phyloP scores from a whole-genome alignment of 2,329 filamentous ascomycete species.

The Cladosporium oxysporum region DNA sequence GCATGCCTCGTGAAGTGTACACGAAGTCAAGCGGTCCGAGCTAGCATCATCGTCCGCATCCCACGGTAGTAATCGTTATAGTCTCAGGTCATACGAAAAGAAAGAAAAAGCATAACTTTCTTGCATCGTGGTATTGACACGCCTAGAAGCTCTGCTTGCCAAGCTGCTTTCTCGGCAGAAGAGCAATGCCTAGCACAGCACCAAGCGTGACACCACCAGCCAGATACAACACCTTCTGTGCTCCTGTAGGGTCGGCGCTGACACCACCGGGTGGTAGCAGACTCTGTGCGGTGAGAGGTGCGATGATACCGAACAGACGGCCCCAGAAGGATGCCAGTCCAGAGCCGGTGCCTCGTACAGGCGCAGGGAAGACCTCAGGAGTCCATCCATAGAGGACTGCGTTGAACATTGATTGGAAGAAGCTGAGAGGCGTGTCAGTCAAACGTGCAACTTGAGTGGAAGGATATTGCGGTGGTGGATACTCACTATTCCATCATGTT shows the following conservation, averaged over 20 bases:
- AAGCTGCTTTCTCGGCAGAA: conserved; percentile 47
- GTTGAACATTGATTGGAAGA: conserved; percentile 56
- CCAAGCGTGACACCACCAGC: conserved; percentile 58
- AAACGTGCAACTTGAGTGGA: too few species aligned
- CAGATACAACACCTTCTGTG: conserved; percentile 57
- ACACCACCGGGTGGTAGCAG: conserved; percentile 28
- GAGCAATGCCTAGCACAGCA: conserved; percentile 53
- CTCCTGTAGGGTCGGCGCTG: conserved; percentile 31
- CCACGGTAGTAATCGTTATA: neutral
- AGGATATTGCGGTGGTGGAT: neutral
- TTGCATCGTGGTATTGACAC: neutral
- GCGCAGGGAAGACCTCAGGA: conserved; percentile 54
- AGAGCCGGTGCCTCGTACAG: conserved; percentile 54
- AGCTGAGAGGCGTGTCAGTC: conserved; percentile 25
- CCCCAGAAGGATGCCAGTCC: conserved; percentile 62
- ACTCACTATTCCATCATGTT: conserved; percentile 51
- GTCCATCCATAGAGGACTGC: conserved; percentile 56
- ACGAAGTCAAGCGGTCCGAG: neutral
- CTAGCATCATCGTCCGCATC: neutral
- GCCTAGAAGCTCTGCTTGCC: conserved; percentile 39
- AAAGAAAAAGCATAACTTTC: neutral
- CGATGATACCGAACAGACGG: conserved; percentile 59
- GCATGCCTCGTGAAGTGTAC: neutral
- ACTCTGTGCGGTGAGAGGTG: conserved; percentile 57
- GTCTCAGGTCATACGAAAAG: neutral